These are phyloP conservation scores for Fibroporia radiculosa DNA, from an alignment of 768 basidiomycete genomes.

Conservation along the genomic window DNA sequence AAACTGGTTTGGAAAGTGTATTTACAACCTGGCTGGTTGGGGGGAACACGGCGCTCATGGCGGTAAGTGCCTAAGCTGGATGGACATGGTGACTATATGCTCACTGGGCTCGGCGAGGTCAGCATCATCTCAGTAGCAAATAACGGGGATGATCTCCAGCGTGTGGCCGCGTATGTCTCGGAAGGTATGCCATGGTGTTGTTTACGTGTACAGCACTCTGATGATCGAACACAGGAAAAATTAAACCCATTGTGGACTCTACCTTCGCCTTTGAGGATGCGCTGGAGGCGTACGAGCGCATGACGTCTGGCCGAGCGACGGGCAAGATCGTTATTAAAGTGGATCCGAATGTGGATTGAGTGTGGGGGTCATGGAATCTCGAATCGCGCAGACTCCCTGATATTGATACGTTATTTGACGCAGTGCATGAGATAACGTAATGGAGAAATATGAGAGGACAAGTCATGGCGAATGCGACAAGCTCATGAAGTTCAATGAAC, in stretches of 20 bases:
- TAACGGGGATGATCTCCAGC: background rate
- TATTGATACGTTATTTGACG: too few relatives aligned
- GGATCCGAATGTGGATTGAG: constrained; percentile 17
- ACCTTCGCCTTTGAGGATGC: constrained; percentile 49
- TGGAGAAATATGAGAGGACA: too few relatives aligned
- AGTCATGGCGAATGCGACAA: too few relatives aligned
- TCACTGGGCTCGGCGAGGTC: constrained; percentile 20
- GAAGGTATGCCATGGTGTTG: background rate
- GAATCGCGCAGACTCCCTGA: too few relatives aligned
- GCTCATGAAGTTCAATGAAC: too few relatives aligned
- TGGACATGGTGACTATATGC: background rate
- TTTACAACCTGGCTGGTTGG: constrained; percentile 40
- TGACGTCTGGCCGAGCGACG: constrained; percentile 46
- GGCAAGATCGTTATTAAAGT: constrained; percentile 64
- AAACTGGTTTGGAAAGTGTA: constrained; percentile 27
- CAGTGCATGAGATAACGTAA: too few relatives aligned
- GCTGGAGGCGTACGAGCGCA: constrained; percentile 52
- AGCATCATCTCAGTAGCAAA: background rate
- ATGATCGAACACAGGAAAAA: constrained; percentile 31
- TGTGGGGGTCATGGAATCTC: background rate
- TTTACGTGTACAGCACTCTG: background rate
- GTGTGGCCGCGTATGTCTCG: background rate
- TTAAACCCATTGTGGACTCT: constrained; percentile 54
- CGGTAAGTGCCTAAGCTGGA: constrained; percentile 28
- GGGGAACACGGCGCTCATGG: constrained; percentile 39